Percentiles rank a stretch among this genome's conserved stretches.
Evolutionary conservation across 768 basidiomycete genomes (phyloP).

Genomic region (Podaxis mareebaensis): DNA sequence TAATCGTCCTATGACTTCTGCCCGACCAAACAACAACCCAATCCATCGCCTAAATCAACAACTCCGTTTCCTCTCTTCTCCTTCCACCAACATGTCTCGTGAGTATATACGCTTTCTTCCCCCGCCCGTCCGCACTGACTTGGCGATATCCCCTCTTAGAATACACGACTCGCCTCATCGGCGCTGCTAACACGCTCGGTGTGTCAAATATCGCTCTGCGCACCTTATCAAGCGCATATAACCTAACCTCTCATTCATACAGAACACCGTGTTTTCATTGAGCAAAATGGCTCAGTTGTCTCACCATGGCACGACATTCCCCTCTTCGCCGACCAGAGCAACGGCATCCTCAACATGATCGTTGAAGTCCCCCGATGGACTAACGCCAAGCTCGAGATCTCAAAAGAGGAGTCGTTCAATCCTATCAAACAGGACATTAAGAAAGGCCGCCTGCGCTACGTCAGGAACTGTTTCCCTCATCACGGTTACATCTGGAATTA

Average conservation of each 20-base stretch:
- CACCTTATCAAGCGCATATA: slow-evolving; percentile 20
- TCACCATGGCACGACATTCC: slow-evolving; percentile 97
- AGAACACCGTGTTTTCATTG: slow-evolving; percentile 97
- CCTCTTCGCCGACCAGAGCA: slow-evolving; percentile 94
- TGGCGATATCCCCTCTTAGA: slow-evolving; percentile 36
- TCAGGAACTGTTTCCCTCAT: slow-evolving; percentile 99
- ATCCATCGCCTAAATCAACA: slow-evolving; percentile 61
- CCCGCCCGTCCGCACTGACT: slow-evolving; percentile 15
- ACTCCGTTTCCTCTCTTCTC: slow-evolving; percentile 48
- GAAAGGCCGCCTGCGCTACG: slow-evolving; percentile 93
- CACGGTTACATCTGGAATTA: slow-evolving; percentile 99
- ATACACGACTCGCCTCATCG: slow-evolving; percentile 76
- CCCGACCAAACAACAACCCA: slow-evolving; percentile 37
- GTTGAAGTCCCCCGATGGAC: slow-evolving; percentile 99
- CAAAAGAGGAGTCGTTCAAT: slow-evolving; percentile 97
- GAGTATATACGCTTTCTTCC: slow-evolving; percentile 28
- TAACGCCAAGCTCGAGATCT: slow-evolving; percentile 99
- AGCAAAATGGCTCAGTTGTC: slow-evolving; percentile 81
- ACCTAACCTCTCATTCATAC: slow-evolving; percentile 28
- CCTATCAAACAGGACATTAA: slow-evolving; percentile 99
- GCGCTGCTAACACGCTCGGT: slow-evolving; percentile 95
- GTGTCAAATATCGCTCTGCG: slow-evolving; percentile 23
- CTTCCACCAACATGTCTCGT: slow-evolving; percentile 54
- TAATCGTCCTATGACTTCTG: slow-evolving; percentile 32
- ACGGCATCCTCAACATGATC: slow-evolving; percentile 98